Evolutionary conservation across 129 eudicot genomes (phyloP).

Genomic region (Artemisia annua): DNA sequence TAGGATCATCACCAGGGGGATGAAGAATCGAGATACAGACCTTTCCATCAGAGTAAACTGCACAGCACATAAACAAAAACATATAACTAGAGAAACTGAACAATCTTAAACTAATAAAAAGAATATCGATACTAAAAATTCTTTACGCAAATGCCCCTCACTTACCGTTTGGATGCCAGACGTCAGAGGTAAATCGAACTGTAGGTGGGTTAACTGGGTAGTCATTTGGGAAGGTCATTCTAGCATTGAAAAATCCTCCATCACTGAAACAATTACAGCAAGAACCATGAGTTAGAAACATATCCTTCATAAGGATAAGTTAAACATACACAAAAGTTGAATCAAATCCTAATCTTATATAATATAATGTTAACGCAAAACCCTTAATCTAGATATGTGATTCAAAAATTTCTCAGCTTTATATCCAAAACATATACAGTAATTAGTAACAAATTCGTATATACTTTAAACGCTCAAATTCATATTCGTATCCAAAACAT

Average conservation of each 20-base stretch:
- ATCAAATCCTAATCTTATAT: too few relatives aligned
- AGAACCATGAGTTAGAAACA: slow-evolving; percentile 22
- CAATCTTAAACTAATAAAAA: neutral
- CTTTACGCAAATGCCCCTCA: slow-evolving; percentile 9
- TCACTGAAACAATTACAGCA: slow-evolving; percentile 54
- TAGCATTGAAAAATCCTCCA: slow-evolving; percentile 96
- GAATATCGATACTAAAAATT: neutral
- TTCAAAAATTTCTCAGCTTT: too few relatives aligned
- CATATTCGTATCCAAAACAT: neutral
- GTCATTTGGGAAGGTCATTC: slow-evolving; percentile 86
- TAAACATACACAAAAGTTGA: too few relatives aligned
- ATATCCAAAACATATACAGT: neutral
- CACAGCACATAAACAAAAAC: slow-evolving; percentile 14
- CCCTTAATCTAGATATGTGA: neutral
- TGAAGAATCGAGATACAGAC: slow-evolving; percentile 98
- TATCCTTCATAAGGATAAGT: neutral
- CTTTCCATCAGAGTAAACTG: slow-evolving; percentile 95
- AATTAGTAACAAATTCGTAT: neutral
- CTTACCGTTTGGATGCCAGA: slow-evolving; percentile 99
- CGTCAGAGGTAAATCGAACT: slow-evolving; percentile 86
- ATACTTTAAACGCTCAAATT: too few relatives aligned
- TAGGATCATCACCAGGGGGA: slow-evolving; percentile 99
- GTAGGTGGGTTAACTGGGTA: slow-evolving; percentile 96
- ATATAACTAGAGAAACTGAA: neutral
- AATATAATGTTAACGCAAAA: neutral